Base-by-base conservation (phyloP, 768 basidiomycete genomes). In the Kwoniella shandongensis region DNA sequence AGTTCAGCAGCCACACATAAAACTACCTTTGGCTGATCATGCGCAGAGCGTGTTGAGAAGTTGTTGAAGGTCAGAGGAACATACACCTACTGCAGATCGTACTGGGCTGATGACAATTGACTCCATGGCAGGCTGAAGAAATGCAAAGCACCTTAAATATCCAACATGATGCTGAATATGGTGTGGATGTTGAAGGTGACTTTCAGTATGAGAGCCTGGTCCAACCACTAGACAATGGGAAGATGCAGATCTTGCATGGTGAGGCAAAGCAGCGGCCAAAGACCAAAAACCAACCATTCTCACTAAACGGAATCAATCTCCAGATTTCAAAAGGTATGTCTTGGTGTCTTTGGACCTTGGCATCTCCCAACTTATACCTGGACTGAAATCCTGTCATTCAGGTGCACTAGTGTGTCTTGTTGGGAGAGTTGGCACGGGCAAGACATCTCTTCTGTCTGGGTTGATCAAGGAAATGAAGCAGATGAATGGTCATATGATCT, bases 261-360 rank as follows among this genome's bases (percentile, higher is more conserved):
- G 27, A 42, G 32, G 55, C 52, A 6, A 13, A 32, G 32, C 32
- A 32, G 7, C 32, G 13, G 32, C 32, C 32, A 6, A 13, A 32
- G 32, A 13, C 6, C 7, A 13, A 32, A 13, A 13, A 32, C 32
- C 6, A 32, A 53, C 84, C 83, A 0, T 86, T 86, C 57, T 76
- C 79, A 52, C 67, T 86, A 48, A 79, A 76, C 41, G 73, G 80
- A 59, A 70, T 86, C 53, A 78, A 80, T 49, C 58, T 86, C 35
- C 71, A 38, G 66, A 50, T 85, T 27, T 79, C 79, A 3, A 79
- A 76, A 51, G 65, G 65, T 57, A 32, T 27, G 58, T 54, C 26
- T 13, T 18, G 30, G 48, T 23, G 53, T 15, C n/a, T 46, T 12
- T 50, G 18, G 17, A 17, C 29, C 35, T 36, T 17, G 17, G 35